phyloP scores from a whole-genome alignment of 768 basidiomycete species.

The Pulveroboletus sp. region DNA sequence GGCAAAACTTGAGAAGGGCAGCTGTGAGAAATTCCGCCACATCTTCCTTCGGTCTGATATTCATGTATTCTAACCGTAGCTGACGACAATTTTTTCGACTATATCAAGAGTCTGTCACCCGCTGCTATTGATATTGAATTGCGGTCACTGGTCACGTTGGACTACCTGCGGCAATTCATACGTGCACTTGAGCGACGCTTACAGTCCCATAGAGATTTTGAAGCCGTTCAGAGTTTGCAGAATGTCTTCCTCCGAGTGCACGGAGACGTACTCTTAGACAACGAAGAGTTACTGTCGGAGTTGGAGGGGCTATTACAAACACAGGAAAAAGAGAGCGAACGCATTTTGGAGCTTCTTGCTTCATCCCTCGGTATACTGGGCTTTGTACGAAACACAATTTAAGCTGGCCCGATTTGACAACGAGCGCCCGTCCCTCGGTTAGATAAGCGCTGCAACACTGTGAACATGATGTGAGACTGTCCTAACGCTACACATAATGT shows the following conservation, averaged over 20 bases:
- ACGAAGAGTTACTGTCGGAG: slow-evolving; percentile 54
- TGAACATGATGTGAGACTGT: not conserved
- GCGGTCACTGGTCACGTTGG: slow-evolving; percentile 65
- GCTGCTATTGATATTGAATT: slow-evolving; percentile 90
- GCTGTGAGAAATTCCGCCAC: slow-evolving; percentile 53
- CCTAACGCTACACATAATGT: slow-evolving; percentile 12
- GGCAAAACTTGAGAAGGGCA: slow-evolving; percentile 49
- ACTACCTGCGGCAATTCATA: slow-evolving; percentile 64
- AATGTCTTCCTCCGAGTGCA: slow-evolving; percentile 82
- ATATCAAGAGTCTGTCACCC: slow-evolving; percentile 82
- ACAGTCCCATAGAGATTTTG: slow-evolving; percentile 81
- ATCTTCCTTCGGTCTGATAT: slow-evolving; percentile 3
- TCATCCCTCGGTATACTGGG: slow-evolving; percentile 70
- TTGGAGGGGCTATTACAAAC: slow-evolving; percentile 56
- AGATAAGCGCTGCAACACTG: slow-evolving; percentile 16
- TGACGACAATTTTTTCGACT: slow-evolving; percentile 83
- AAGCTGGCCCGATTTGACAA: not conserved
- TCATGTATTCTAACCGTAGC: slow-evolving; percentile 5
- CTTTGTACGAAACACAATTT: slow-evolving; percentile 69
- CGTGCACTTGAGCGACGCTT: slow-evolving; percentile 70
- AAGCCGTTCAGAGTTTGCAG: slow-evolving; percentile 87
- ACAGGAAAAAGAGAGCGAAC: slow-evolving; percentile 73
- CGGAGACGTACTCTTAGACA: slow-evolving; percentile 71
- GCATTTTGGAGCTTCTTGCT: slow-evolving; percentile 70
- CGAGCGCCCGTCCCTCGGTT: slow-evolving; percentile 4